Conservation (phyloP, 495 filamentous ascomycete species). For the Astrocystis sublimbata region DNA sequence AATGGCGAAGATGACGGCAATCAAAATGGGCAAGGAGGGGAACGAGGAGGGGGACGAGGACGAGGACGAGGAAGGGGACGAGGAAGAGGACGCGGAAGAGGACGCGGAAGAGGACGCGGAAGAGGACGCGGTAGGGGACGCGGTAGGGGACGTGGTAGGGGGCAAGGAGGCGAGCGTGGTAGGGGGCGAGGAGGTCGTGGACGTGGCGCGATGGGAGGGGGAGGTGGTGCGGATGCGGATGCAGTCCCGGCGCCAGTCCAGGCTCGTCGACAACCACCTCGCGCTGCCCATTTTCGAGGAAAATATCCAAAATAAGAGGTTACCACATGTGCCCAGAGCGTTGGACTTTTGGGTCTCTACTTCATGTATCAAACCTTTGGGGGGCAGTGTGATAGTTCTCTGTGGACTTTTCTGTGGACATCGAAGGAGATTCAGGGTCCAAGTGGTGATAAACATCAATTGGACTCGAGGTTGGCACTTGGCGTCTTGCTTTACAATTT, state of each 20-base stretch:
- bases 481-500: too few species aligned
- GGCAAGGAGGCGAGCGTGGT: not conserved
- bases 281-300: not conserved
- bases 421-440: too few species aligned
- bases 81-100: not conserved
- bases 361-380: not conserved
- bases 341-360: not conserved
- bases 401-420: too few species aligned
- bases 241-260: too few species aligned
- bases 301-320: not conserved
- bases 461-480: too few species aligned
- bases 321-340: too few species aligned
- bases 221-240: too few species aligned
- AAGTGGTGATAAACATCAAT: too few species aligned
- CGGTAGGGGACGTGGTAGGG: not conserved
- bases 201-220: not conserved
- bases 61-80: not conserved
- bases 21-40: not conserved
- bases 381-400: too few species aligned
- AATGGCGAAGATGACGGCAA: not conserved
- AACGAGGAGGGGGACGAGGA: not conserved
- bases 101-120: not conserved
- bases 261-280: not conserved
- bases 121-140: not conserved
- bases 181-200: not conserved